Conservation (phyloP, 2,329 filamentous ascomycete species). For the Fusarium devonianum region DNA sequence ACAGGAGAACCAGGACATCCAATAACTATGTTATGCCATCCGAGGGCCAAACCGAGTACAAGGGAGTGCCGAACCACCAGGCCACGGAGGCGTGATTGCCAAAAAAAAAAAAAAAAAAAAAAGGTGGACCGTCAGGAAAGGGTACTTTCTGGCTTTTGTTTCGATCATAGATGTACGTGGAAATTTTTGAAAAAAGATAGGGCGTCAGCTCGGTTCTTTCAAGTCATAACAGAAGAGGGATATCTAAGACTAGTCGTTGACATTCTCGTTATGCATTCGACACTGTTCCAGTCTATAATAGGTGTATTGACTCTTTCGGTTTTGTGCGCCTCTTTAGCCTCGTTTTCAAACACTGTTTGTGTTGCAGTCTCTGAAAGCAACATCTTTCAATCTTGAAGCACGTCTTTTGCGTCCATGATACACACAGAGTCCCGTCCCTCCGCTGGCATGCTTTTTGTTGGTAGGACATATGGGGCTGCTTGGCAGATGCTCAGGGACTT, state of each 20-base stretch:
- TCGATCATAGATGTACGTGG: not conserved
- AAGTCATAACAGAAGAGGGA: not conserved
- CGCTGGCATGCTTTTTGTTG: conserved; percentile 53
- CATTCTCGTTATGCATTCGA: not conserved
- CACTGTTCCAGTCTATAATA: not conserved
- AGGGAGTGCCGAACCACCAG: not conserved
- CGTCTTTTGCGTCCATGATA: conserved; percentile 53
- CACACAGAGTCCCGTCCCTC: conserved; percentile 59
- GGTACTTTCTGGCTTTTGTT: too few relatives aligned
- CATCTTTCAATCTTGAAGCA: conserved; percentile 9
- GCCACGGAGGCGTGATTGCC: conserved; percentile 1
- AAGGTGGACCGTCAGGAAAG: not conserved
- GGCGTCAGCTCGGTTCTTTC: not conserved
- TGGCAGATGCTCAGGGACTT: conserved; percentile 59
- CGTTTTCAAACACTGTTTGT: not conserved
- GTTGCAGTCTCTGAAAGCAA: not conserved
- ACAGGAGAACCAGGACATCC: conserved; percentile 14
- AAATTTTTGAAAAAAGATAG: conserved; percentile 1
- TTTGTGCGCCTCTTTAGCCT: not conserved
- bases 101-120: not conserved
- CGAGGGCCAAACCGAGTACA: conserved; percentile 18
- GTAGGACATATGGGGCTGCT: conserved; percentile 60
- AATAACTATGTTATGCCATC: conserved; percentile 24
- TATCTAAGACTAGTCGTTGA: not conserved
- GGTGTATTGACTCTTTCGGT: not conserved